Percentiles rank a stretch among this genome's conserved stretches.
phyloP scores from a whole-genome alignment of 331 rosid species.

The Erythrophleum ivorense region DNA sequence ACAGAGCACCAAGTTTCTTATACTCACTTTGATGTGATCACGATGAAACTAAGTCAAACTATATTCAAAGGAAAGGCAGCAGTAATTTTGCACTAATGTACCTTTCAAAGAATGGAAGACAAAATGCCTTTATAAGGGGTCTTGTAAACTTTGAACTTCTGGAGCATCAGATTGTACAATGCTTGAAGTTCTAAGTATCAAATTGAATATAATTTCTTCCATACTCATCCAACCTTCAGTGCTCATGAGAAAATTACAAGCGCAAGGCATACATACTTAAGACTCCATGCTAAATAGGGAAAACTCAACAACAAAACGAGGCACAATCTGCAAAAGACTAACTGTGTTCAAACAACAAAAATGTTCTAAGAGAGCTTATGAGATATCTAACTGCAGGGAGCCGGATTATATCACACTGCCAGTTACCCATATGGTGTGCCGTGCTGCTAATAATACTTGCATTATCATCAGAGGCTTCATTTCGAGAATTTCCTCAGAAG shows the following conservation, averaged over 20 bases:
- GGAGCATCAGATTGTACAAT: neutral
- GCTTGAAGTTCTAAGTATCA: neutral
- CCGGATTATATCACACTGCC: slow-evolving; percentile 17
- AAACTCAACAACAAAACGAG: slow-evolving; percentile 19
- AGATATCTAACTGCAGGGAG: slow-evolving; percentile 9
- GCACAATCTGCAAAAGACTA: neutral
- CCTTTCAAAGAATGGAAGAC: neutral
- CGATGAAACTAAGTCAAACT: neutral
- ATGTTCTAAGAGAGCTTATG: neutral
- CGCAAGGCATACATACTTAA: neutral
- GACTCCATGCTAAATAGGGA: slow-evolving; percentile 8
- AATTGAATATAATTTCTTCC: neutral
- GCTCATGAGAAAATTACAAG: slow-evolving; percentile 20
- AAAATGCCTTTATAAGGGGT: neutral
- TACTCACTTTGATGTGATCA: neutral
- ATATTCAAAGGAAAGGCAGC: neutral
- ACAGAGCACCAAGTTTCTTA: neutral
- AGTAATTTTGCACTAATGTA: neutral
- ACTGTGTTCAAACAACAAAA: slow-evolving; percentile 28
- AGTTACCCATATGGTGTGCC: slow-evolving; percentile 14
- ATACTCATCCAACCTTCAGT: neutral
- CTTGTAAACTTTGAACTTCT: neutral
- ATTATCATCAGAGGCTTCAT: slow-evolving; percentile 17
- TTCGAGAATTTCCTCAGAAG: neutral
- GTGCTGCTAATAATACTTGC: slow-evolving; percentile 17